A percentile compares a stretch with the other conserved stretches of the same genome.
Conservation (phyloP, 1,284 basidiomycete genomes). For the Apiotrichum brassicae region DNA sequence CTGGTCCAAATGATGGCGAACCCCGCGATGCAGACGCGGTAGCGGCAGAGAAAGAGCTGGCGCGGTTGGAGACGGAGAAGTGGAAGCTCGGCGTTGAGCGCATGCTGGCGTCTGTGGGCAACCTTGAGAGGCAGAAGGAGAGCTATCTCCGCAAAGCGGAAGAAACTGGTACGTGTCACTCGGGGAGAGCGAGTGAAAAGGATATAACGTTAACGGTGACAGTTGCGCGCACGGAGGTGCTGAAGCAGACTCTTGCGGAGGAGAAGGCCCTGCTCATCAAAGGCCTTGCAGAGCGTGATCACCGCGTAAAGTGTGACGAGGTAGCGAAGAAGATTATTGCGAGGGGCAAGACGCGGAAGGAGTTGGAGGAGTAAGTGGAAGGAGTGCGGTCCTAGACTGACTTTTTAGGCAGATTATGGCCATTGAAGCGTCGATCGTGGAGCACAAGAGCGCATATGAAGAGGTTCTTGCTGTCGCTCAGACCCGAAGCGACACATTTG, state of each 20-base stretch:
- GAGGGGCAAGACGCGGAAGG: constrained; percentile 25
- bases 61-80: constrained; percentile 31
- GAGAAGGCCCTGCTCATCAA: constrained; percentile 29
- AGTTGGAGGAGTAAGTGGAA: constrained; percentile 37
- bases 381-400: background rate
- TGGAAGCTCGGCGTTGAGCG: constrained; percentile 34
- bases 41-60: constrained; percentile 24
- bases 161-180: constrained; percentile 28
- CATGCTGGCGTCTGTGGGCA: constrained; percentile 26
- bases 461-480: constrained; percentile 21
- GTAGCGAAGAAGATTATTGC: constrained; percentile 31
- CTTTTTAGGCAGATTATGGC: constrained; percentile 27
- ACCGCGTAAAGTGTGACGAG: constrained; percentile 37
- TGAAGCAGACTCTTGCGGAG: constrained; percentile 23
- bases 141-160: constrained; percentile 21
- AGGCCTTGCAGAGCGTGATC: constrained; percentile 27
- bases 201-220: background rate
- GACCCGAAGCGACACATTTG: constrained; percentile 28
- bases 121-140: constrained; percentile 29
- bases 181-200: background rate
- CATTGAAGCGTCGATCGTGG: constrained; percentile 25
- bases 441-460: constrained; percentile 27
- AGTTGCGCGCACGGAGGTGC: constrained; percentile 19
- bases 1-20: background rate
- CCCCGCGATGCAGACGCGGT: background rate